These are phyloP conservation scores for Macrophomina pseudophaseolina DNA, from an alignment of 2,329 filamentous ascomycete genomes.

Conservation along the genomic window DNA sequence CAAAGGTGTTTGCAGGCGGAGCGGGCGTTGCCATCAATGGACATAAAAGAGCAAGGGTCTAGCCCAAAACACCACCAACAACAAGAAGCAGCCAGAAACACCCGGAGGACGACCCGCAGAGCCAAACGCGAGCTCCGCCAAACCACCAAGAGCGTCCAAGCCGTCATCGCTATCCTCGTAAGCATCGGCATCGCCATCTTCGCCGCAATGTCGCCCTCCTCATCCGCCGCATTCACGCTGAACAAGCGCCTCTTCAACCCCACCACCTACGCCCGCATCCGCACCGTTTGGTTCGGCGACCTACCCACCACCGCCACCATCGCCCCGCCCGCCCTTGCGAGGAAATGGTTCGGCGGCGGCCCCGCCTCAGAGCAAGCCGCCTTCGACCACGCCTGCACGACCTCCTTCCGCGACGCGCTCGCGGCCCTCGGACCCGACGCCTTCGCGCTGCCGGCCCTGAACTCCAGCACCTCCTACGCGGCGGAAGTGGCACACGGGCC, in stretches of 20 bases:
- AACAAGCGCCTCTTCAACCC: constrained; percentile 48
- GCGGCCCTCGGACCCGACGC: constrained; percentile 44
- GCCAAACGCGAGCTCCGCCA: constrained; percentile 5
- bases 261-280: constrained; percentile 43
- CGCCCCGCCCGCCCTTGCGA: constrained; percentile 31
- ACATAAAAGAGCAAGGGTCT: constrained; percentile 4
- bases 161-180: constrained; percentile 13
- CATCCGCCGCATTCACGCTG: constrained; percentile 36
- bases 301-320: constrained; percentile 35
- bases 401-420: constrained; percentile 43
- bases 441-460: constrained; percentile 34
- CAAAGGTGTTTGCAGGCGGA: not conserved
- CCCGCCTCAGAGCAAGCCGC: constrained; percentile 39
- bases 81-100: not conserved
- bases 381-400: constrained; percentile 45
- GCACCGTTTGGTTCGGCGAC: constrained; percentile 47
- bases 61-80: not conserved
- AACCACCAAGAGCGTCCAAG: constrained; percentile 7
- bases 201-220: constrained; percentile 35
- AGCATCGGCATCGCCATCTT: constrained; percentile 4
- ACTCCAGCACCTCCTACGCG: constrained; percentile 30
- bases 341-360: constrained; percentile 46
- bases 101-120: not conserved
- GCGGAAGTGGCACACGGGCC: constrained; percentile 32
- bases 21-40: not conserved